Evolutionary conservation across 495 filamentous ascomycete genomes (phyloP).

Genomic region (Aspergillus incahuasiensis): DNA sequence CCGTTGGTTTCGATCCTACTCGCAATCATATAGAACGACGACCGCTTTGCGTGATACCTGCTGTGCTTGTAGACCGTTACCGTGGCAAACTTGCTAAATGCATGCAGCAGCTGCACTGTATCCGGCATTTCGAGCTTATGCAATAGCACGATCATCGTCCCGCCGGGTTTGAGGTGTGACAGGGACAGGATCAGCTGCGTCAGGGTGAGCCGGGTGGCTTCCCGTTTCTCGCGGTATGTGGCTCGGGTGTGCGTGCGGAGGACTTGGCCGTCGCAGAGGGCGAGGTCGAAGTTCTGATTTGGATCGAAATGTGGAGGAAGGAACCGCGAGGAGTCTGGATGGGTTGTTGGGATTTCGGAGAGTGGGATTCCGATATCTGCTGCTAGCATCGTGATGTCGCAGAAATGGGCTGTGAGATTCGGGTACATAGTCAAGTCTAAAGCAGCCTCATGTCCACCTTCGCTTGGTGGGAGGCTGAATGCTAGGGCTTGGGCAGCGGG

Average conservation of each 20-base stretch:
- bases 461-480: conserved; percentile 36
- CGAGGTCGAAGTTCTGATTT: conserved; percentile 42
- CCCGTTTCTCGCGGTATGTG: conserved; percentile 35
- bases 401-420: conserved; percentile 24
- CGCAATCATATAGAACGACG: conserved; percentile 56
- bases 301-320: conserved; percentile 16
- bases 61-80: conserved; percentile 47
- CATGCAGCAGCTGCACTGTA: conserved; percentile 35
- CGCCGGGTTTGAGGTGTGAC: conserved; percentile 39
- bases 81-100: conserved; percentile 40
- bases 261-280: conserved; percentile 56
- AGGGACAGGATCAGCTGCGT: conserved; percentile 48
- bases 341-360: conserved; percentile 31
- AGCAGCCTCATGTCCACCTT: conserved; percentile 42
- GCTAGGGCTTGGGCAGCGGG: conserved; percentile 30
- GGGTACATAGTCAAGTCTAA: neutral
- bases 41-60: conserved; percentile 35
- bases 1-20: conserved; percentile 34
- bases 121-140: conserved; percentile 45
- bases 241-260: conserved; percentile 42
- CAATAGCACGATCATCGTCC: conserved; percentile 46
- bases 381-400: conserved; percentile 53
- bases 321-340: conserved; percentile 43
- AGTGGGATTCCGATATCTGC: conserved; percentile 41
- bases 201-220: conserved; percentile 36